Conservation (phyloP, 495 filamentous ascomycete species). For the Pseudevernia furfuracea region DNA sequence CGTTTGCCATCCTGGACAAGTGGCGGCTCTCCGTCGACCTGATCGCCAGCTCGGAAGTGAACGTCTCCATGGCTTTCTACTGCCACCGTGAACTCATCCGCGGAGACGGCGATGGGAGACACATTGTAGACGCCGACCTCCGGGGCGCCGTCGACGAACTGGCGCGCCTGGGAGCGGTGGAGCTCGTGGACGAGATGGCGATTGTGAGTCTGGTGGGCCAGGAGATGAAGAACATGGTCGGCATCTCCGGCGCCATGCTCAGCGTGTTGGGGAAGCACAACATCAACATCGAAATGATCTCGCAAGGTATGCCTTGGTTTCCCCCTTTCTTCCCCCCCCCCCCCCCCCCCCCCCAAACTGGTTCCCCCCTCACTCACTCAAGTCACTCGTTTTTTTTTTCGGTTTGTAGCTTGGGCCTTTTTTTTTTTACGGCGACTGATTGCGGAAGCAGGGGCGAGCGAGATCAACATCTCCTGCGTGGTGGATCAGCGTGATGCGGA, state of each 20-base stretch:
- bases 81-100: constrained; percentile 47
- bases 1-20: constrained; percentile 76
- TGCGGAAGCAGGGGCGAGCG: constrained; percentile 68
- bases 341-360: too few species aligned
- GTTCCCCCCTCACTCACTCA: too few species aligned
- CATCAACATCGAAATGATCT: constrained; percentile 23
- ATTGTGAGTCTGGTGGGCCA: constrained; percentile 89
- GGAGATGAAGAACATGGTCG: constrained; percentile 93
- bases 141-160: constrained; percentile 62
- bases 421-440: background rate
- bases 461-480: constrained; percentile 98
- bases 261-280: constrained; percentile 57
- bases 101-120: constrained; percentile 51
- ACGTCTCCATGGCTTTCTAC: constrained; percentile 90
- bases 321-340: background rate
- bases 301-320: constrained; percentile 15
- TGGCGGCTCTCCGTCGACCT: constrained; percentile 79
- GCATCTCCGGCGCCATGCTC: constrained; percentile 82
- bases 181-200: constrained; percentile 75
- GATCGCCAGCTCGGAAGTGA: constrained; percentile 88
- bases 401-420: background rate
- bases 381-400: too few species aligned
- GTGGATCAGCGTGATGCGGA: constrained; percentile 83
- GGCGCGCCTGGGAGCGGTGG: constrained; percentile 68
- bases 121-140: constrained; percentile 55